Evolutionary conservation across 2,329 filamentous ascomycete species (phyloP).

Genomic region (Aspergillus alliaceus): DNA sequence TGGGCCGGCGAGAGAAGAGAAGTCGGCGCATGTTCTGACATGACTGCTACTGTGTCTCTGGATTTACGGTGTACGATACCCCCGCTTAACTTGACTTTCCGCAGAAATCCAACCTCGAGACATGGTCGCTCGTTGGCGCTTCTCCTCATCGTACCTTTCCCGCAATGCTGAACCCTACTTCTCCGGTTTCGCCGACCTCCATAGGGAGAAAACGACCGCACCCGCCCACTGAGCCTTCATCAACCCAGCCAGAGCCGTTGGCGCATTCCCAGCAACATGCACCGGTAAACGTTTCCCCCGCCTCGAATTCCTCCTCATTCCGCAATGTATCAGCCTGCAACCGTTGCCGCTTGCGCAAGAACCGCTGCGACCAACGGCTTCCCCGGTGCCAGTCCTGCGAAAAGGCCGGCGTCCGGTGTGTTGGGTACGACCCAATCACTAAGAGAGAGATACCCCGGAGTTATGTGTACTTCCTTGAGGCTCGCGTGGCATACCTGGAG

Average conservation of each 20-base stretch:
- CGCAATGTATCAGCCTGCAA: slow-evolving; percentile 94
- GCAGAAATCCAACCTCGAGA: slow-evolving; percentile 26
- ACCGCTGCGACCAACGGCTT: slow-evolving; percentile 88
- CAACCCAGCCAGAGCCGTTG: slow-evolving; percentile 21
- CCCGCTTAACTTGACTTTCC: slow-evolving; percentile 10
- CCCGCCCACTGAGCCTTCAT: slow-evolving; percentile 27
- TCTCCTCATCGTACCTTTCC: slow-evolving; percentile 22
- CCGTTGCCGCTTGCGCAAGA: slow-evolving; percentile 87
- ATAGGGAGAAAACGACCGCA: slow-evolving; percentile 40
- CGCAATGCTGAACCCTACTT: slow-evolving; percentile 36
- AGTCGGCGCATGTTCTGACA: slow-evolving; percentile 24
- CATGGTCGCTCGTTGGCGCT: slow-evolving; percentile 31
- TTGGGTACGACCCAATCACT: slow-evolving; percentile 94
- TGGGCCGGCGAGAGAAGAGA: slow-evolving; percentile 1
- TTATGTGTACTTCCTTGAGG: slow-evolving; percentile 95
- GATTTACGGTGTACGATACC: slow-evolving; percentile 13
- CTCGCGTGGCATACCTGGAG: slow-evolving; percentile 80
- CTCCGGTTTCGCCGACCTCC: slow-evolving; percentile 31
- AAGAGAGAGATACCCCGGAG: slow-evolving; percentile 91
- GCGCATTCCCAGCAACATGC: slow-evolving; percentile 19
- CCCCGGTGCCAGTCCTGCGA: slow-evolving; percentile 89
- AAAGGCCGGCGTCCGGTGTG: slow-evolving; percentile 87
- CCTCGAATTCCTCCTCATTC: slow-evolving; percentile 53
- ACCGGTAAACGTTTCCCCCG: slow-evolving; percentile 15
- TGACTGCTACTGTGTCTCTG: slow-evolving; percentile 29